phyloP scores from a whole-genome alignment of 2,329 filamentous ascomycete species.

The Aspergillus candidus region DNA sequence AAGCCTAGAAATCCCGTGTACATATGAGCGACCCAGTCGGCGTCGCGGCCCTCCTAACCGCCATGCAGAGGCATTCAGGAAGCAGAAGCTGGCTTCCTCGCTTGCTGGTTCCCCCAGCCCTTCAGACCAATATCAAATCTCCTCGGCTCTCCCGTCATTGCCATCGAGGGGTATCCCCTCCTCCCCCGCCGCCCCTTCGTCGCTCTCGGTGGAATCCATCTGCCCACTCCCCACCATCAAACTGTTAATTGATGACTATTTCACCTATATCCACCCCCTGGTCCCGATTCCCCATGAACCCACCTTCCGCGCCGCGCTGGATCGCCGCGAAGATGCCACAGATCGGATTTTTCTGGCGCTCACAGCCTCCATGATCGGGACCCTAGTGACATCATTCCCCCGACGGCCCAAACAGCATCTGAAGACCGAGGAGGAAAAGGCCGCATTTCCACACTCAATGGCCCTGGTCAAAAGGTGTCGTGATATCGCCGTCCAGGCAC shows the following conservation, averaged over 20 bases:
- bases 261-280: conserved; percentile 44
- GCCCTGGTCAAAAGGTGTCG: conserved; percentile 40
- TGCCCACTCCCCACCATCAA: conserved; percentile 37
- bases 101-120: conserved; percentile 34
- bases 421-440: conserved; percentile 31
- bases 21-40: conserved; percentile 58
- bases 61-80: conserved; percentile 62
- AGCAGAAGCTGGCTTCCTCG: conserved; percentile 45
- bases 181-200: conserved; percentile 40
- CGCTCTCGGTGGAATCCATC: conserved; percentile 40
- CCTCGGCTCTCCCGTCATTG: conserved; percentile 30
- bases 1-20: conserved; percentile 61
- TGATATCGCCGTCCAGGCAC: conserved; percentile 39
- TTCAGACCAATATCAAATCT: conserved; percentile 33
- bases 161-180: conserved; percentile 22
- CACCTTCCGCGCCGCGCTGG: conserved; percentile 40
- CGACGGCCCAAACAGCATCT: conserved; percentile 39
- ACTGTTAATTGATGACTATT: conserved; percentile 42
- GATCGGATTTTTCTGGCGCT: conserved; percentile 40
- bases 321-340: conserved; percentile 37
- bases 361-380: conserved; percentile 42
- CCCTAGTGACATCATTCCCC: conserved; percentile 41
- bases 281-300: conserved; percentile 44
- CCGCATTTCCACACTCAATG: conserved; percentile 38
- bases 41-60: conserved; percentile 60